Evolutionary conservation across 129 eudicot species (phyloP).

Genomic region (Logfia minima): DNA sequence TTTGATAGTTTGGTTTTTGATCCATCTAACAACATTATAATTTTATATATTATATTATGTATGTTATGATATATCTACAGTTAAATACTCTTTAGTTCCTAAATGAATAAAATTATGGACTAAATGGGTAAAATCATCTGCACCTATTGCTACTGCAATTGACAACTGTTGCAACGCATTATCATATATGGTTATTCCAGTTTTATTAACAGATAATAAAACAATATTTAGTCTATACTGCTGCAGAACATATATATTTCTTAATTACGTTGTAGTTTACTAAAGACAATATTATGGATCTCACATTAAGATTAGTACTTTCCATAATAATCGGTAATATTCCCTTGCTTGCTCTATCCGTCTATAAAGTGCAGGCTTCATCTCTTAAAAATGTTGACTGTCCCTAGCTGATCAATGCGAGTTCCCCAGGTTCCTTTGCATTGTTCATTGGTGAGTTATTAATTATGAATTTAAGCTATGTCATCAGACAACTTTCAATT

Average conservation of each 20-base stretch:
- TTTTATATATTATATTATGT: too few species aligned
- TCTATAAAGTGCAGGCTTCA: constrained; percentile 1
- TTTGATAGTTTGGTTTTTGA: not conserved
- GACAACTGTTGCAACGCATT: not conserved
- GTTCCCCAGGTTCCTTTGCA: not conserved
- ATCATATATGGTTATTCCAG: not conserved
- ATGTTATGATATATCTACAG: not conserved
- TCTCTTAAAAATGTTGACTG: not conserved
- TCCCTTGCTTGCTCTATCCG: constrained; percentile 2
- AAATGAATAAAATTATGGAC: not conserved
- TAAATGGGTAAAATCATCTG: not conserved
- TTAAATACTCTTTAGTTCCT: not conserved
- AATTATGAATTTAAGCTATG: constrained; percentile 2
- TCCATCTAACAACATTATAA: not conserved
- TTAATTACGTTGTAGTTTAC: not conserved
- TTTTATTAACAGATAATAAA: not conserved
- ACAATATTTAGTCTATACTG: not conserved
- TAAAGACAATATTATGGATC: constrained; percentile 29
- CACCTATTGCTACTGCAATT: not conserved
- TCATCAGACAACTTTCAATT: not conserved
- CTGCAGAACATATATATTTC: not conserved
- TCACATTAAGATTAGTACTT: not conserved
- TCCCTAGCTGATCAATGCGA: not conserved
- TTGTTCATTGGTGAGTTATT: not conserved
- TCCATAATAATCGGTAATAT: constrained; percentile 4